Evolutionary conservation across 495 filamentous ascomycete genomes (phyloP), one percentile per base, ranked within the genome.

Genomic region (Xanthoparmelia taractica): DNA sequence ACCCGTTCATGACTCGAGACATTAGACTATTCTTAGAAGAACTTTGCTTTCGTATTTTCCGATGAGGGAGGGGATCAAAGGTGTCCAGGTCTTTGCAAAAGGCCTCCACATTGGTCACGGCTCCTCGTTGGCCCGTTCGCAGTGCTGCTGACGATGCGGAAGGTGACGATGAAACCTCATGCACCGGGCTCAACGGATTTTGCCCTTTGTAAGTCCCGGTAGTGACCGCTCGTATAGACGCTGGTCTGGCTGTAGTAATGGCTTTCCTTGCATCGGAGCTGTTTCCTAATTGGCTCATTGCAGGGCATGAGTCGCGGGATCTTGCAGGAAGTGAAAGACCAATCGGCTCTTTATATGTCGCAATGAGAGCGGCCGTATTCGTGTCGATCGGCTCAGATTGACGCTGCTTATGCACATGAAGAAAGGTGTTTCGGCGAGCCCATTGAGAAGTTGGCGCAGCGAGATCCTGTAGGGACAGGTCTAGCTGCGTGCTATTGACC

Each of bases 1-100:
- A 55, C n/a, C 57, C 54, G 33, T 57, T 60, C 63, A 67, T 57
- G 29, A 69, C 50, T 27, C 59, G 58, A 50, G 65, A 63, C 34
- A 67, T 57, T 25, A 69, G 33, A 8, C 67, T 57, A 33, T 66
- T 48, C 57, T 55, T 68, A 10, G 59, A 56, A 8, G 61, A 64
- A 15, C 54, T 36, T 38, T 60, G 45, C 59, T 37, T 54, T 18
- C 56, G 45, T 31, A 56, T 27, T 31, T 33, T 18, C 20, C 25
- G 43, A 33, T 11, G 11, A 27, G 58, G 20, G 29, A 40, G 41
- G 33, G 13, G 23, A 48, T 43, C 13, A 31, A 20, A 18, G 27
- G 31, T 47, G 52, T 60, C 33, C n/a, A 36, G 33, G 23, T 36
- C 27, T n/a, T 37, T 63, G 40, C 45, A n/a, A n/a, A 56, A 34